These are phyloP conservation scores for Lodderomyces pseudojiufengensis DNA, from an alignment of 1,139 yeast species.

Conservation along the genomic window DNA sequence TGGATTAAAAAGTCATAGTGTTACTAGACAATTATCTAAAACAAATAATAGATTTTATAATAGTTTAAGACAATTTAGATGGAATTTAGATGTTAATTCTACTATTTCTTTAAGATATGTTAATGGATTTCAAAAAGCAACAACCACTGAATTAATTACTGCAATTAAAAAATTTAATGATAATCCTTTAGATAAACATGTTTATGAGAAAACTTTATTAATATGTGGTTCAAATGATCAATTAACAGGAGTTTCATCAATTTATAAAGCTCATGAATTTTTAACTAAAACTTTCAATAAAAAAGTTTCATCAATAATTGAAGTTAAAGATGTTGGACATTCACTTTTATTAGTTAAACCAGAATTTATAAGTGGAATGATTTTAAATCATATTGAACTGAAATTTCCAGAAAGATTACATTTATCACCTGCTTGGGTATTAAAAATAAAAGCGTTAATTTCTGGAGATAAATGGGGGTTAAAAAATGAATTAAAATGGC, in stretches of 20 bases:
- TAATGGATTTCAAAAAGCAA: conserved; percentile 44
- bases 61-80: conserved; percentile 57
- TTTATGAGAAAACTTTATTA: conserved; percentile 44
- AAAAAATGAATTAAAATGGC: conserved; percentile 74
- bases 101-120: conserved; percentile 51
- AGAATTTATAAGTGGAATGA: conserved; percentile 58
- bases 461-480: conserved; percentile 76
- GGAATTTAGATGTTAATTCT: conserved; percentile 68
- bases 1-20: conserved; percentile 59
- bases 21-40: conserved; percentile 47
- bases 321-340: conserved; percentile 61
- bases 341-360: conserved; percentile 63
- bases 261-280: conserved; percentile 23
- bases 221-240: conserved; percentile 58
- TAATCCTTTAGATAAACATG: conserved; percentile 26
- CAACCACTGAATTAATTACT: conserved; percentile 39
- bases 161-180: conserved; percentile 38
- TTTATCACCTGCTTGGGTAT: conserved; percentile 62
- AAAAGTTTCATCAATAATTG: conserved; percentile 31
- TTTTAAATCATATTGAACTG: conserved; percentile 55
- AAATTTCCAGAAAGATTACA: conserved; percentile 46
- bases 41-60: conserved; percentile 31
- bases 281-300: conserved; percentile 25
- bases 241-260: conserved; percentile 46
- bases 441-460: conserved; percentile 55